A percentile compares a stretch with the other conserved stretches of the same genome.
phyloP scores from a whole-genome alignment of 805 yeast genomes.

The Teunomyces kruisii region DNA sequence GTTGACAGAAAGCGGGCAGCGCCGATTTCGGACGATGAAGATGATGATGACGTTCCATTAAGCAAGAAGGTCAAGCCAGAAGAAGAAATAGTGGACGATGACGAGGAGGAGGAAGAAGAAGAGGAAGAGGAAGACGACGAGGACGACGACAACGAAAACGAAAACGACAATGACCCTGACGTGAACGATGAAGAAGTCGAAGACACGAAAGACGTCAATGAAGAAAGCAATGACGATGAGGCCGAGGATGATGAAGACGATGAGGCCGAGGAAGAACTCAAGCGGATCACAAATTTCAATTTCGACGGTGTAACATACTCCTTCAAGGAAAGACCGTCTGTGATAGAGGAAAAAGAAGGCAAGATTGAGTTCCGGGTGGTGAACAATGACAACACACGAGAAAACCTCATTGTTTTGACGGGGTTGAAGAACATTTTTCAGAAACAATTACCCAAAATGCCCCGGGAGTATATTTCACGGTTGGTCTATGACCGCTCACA shows the following conservation, averaged over 20 bases:
- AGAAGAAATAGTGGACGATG: constrained; percentile 16
- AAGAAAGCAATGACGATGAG: constrained; percentile 20
- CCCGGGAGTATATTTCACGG: constrained; percentile 92
- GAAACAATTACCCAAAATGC: constrained; percentile 98
- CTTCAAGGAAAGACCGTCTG: constrained; percentile 91
- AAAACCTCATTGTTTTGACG: constrained; percentile 86
- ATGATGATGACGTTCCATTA: constrained; percentile 25
- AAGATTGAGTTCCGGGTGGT: constrained; percentile 94
- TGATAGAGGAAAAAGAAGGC: constrained; percentile 89
- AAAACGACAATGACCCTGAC: constrained; percentile 17
- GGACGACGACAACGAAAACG: constrained; percentile 7
- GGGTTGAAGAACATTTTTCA: constrained; percentile 96
- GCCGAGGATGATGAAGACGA: constrained; percentile 42
- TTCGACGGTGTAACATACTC: constrained; percentile 80
- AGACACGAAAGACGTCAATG: constrained; percentile 23
- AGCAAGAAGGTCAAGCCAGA: constrained; percentile 22
- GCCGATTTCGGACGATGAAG: constrained; percentile 26
- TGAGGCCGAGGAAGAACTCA: constrained; percentile 43
- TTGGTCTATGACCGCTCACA: constrained; percentile 93
- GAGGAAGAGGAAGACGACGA: constrained; percentile 9
- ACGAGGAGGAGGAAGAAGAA: constrained; percentile 16
- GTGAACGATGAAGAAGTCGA: constrained; percentile 26
- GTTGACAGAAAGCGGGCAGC: constrained; percentile 33
- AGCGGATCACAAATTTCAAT: constrained; percentile 48
- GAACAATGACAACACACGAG: constrained; percentile 86